Base-by-base conservation (phyloP, 306 rosid genomes). In the Phaseolus lunatus region DNA sequence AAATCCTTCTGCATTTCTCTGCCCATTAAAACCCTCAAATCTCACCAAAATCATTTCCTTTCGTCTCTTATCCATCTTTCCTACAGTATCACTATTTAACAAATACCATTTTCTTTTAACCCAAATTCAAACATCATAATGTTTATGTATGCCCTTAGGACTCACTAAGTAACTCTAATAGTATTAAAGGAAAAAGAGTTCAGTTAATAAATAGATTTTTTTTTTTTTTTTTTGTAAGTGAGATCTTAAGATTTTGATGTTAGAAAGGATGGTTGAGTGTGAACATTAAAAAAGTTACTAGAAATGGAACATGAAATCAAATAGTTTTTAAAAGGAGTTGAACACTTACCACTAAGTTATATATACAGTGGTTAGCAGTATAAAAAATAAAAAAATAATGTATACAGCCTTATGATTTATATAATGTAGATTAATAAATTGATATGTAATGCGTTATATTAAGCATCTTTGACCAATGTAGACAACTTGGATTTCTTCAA, bases 381-480 rank as follows among this genome's bases (percentile, higher is more conserved):
- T 13, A 41, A 45, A 44, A 69, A 9, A 62, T 9, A 3, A 22
- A 41, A 5, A 8, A 5, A n/a, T n/a, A n/a, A n/a, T n/a, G n/a
- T n/a, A n/a, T n/a, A n/a, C n/a, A 48, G 9, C 61, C 48, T 33
- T 14, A 39, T 14, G 26, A 15, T 14, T 27, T 29, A 4, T 31
- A 24, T 57, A 53, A 5, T 52, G 31, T 80, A 72, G 44, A 73
- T 75, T 53, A 81, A 26, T 54, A 35, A 12, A 33, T 58, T 2
- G 5, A 49, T 62, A 43, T 31, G 14, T 43, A 33, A 64, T 56
- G 49, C 15, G n/a, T 44, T 61, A 77, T 69, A 57, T 35, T 72
- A 82, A 71, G 82, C 85, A 82, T 82, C 82, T 70, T 79, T 79
- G 75, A 79, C 84, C 78, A 23, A 26, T 14, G 53, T 14, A 83